A percentile compares a stretch with the other conserved stretches of the same genome.
Conservation (phyloP, 352 stramenopile genomes). For the Phytophthora parvispora region DNA sequence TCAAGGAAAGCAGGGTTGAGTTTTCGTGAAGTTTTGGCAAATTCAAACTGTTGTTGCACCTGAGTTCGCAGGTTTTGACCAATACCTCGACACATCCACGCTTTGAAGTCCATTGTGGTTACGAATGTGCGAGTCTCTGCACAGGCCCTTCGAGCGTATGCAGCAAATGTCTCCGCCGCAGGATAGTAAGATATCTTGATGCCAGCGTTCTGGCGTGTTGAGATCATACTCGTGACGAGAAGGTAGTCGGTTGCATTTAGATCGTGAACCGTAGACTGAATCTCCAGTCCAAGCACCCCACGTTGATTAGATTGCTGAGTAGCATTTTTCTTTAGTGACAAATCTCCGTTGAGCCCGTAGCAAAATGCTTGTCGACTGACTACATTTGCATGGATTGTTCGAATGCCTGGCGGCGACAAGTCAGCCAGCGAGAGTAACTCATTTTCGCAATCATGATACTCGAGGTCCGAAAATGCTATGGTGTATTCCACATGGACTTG, state of each 20-base stretch:
- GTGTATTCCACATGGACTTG: slow-evolving; percentile 42
- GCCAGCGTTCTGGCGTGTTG: background rate
- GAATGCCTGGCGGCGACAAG: background rate
- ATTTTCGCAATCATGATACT: background rate
- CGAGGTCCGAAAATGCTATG: background rate
- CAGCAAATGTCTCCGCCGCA: slow-evolving; percentile 18
- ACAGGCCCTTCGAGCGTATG: slow-evolving; percentile 12
- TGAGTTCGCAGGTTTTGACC: slow-evolving; percentile 10
- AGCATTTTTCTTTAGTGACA: background rate
- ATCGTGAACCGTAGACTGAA: slow-evolving; percentile 37
- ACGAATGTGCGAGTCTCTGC: slow-evolving; percentile 1
- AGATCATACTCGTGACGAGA: slow-evolving; percentile 8
- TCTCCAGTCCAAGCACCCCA: background rate
- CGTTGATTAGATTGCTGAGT: background rate
- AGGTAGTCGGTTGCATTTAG: background rate
- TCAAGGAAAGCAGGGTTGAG: slow-evolving; percentile 16
- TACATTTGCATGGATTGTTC: slow-evolving; percentile 48
- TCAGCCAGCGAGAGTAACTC: background rate
- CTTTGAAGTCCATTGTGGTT: background rate
- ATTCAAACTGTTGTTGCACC: slow-evolving; percentile 5
- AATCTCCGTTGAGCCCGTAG: background rate
- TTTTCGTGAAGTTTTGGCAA: background rate
- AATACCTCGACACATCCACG: slow-evolving; percentile 6
- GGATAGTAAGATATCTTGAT: slow-evolving; percentile 31
- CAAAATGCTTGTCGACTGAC: background rate